Percentiles rank a stretch among this genome's conserved stretches.
phyloP scores from a whole-genome alignment of 176 grass and related monocot species.

The Zoysia japonica region DNA sequence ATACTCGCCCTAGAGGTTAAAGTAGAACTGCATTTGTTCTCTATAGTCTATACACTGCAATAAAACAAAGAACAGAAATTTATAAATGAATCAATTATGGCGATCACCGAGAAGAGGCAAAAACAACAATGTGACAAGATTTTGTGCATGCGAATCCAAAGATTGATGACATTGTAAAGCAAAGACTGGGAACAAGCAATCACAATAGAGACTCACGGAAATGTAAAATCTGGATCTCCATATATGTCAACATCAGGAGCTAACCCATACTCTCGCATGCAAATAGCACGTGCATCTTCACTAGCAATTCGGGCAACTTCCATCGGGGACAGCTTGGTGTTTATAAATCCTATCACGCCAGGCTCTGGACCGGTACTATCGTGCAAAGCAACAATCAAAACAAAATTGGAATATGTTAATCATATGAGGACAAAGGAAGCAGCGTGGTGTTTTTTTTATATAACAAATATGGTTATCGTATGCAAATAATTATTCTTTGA shows the following conservation, averaged over 20 bases:
- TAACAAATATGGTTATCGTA: not conserved
- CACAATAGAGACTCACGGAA: constrained; percentile 61
- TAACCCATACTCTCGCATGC: constrained; percentile 82
- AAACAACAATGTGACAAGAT: not conserved
- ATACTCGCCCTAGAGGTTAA: not conserved
- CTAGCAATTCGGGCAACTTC: constrained; percentile 63
- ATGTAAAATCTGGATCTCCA: constrained; percentile 83
- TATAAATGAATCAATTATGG: not conserved
- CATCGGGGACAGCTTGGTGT: constrained; percentile 82
- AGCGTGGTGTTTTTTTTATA: not conserved
- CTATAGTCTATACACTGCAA: not conserved
- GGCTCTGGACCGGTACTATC: constrained; percentile 67
- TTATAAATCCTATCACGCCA: constrained; percentile 82
- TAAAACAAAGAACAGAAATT: not conserved
- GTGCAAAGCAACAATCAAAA: constrained; percentile 72
- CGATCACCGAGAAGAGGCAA: not conserved
- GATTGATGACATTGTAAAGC: not conserved
- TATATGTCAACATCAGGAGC: constrained; percentile 86
- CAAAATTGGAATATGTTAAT: constrained; percentile 18
- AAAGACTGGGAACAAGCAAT: not conserved
- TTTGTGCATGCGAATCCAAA: not conserved
- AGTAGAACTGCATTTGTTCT: not conserved
- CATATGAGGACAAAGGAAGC: not conserved
- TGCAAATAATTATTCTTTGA: not conserved
- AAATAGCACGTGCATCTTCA: constrained; percentile 87